Conservation (phyloP, 805 yeast genomes). For the Starmerella powellii region DNA sequence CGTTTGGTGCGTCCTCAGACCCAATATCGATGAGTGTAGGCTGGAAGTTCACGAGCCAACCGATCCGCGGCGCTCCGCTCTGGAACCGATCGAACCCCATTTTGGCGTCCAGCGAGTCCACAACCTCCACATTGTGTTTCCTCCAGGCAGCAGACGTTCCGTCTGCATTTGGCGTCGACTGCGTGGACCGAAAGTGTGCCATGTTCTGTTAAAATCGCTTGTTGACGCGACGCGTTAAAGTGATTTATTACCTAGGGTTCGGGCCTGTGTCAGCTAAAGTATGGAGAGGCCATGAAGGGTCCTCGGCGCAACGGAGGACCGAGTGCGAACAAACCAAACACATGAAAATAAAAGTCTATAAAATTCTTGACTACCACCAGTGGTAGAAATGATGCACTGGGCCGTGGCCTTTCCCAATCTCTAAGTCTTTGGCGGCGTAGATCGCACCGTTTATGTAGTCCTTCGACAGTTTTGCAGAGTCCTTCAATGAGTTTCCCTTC, state of each 20-base stretch:
- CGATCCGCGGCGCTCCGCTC: slow-evolving; percentile 56
- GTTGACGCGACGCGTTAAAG: slow-evolving; percentile 15
- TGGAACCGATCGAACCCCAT: slow-evolving; percentile 85
- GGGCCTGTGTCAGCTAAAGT: too few relatives aligned
- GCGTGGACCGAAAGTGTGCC: slow-evolving; percentile 19
- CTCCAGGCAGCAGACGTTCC: slow-evolving; percentile 16
- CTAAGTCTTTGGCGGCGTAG: slow-evolving; percentile 34
- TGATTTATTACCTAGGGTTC: neutral
- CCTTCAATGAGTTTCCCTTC: slow-evolving; percentile 35
- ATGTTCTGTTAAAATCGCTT: neutral
- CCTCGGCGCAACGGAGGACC: too few relatives aligned
- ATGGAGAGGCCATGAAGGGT: too few relatives aligned
- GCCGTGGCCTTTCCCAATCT: slow-evolving; percentile 43
- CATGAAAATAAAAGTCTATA: neutral
- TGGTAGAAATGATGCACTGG: slow-evolving; percentile 56
- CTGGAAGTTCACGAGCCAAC: slow-evolving; percentile 95
- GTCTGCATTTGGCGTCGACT: slow-evolving; percentile 8
- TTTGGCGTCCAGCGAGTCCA: slow-evolving; percentile 55
- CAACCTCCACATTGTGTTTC: slow-evolving; percentile 6
- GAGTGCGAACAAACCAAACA: neutral
- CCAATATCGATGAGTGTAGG: slow-evolving; percentile 41
- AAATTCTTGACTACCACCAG: slow-evolving; percentile 5
- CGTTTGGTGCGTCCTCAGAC: slow-evolving; percentile 35
- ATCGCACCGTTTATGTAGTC: slow-evolving; percentile 56
- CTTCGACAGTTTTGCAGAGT: slow-evolving; percentile 46